These are phyloP conservation scores for Clonostachys byssicola DNA, from an alignment of 2,329 filamentous ascomycete species.

Conservation along the genomic window DNA sequence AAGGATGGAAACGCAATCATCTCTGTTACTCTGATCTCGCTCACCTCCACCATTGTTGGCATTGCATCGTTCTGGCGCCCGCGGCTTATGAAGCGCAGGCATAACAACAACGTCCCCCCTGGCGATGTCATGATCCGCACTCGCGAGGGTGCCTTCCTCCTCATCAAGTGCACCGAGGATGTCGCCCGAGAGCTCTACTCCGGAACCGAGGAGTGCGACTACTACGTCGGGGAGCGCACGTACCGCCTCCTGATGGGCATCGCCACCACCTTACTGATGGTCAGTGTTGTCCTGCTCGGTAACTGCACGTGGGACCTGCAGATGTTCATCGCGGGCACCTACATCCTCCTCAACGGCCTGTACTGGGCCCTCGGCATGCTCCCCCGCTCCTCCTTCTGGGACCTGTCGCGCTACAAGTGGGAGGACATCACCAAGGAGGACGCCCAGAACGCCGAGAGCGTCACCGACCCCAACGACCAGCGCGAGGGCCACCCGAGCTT, in stretches of 20 bases:
- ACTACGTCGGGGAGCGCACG: slow-evolving; percentile 37
- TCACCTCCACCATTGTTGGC: slow-evolving; percentile 49
- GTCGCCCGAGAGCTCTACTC: slow-evolving; percentile 60
- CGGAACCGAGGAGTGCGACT: slow-evolving; percentile 56
- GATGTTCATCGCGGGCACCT: slow-evolving; percentile 50
- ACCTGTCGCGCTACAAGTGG: slow-evolving; percentile 46
- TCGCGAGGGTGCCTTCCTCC: slow-evolving; percentile 53
- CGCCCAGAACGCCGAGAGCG: slow-evolving; percentile 24
- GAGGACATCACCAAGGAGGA: slow-evolving; percentile 33
- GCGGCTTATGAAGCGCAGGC: slow-evolving; percentile 44
- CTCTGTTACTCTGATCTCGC: slow-evolving; percentile 45
- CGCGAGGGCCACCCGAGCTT: slow-evolving; percentile 40
- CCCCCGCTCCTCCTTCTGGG: slow-evolving; percentile 47
- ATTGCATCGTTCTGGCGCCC: slow-evolving; percentile 56
- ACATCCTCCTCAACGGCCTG: slow-evolving; percentile 54
- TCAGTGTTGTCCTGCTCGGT: slow-evolving; percentile 55
- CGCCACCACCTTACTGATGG: slow-evolving; percentile 57
- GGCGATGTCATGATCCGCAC: slow-evolving; percentile 61
- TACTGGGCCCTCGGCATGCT: slow-evolving; percentile 55
- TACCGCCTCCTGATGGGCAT: slow-evolving; percentile 52
- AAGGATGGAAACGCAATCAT: slow-evolving; percentile 26
- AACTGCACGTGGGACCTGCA: slow-evolving; percentile 60
- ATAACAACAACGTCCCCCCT: slow-evolving; percentile 40
- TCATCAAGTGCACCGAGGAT: slow-evolving; percentile 53
- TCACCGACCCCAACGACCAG: slow-evolving; percentile 16